These are phyloP conservation scores for Macroventuria anomochaeta DNA, from an alignment of 2,329 filamentous ascomycete genomes.

Conservation along the genomic window DNA sequence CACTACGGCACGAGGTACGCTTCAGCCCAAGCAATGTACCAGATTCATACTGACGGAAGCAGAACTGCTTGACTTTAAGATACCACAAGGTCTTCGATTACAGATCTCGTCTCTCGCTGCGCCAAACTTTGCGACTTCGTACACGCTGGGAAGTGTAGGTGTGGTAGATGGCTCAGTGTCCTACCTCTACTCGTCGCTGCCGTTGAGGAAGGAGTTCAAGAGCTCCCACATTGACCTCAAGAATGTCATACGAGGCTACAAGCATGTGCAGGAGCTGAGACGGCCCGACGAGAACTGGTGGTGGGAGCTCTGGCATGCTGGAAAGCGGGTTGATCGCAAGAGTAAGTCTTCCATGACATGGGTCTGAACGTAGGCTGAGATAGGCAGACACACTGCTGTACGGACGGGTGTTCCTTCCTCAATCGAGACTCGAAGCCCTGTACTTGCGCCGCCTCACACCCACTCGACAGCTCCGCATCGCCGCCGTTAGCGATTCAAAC, in stretches of 20 bases:
- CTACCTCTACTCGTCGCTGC: slow-evolving; percentile 90
- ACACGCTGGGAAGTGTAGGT: slow-evolving; percentile 86
- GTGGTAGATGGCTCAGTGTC: slow-evolving; percentile 96
- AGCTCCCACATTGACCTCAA: slow-evolving; percentile 79
- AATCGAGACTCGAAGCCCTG: slow-evolving; percentile 84
- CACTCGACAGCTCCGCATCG: slow-evolving; percentile 79
- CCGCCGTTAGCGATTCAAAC: slow-evolving; percentile 74
- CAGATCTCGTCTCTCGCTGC: slow-evolving; percentile 91
- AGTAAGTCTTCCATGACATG: slow-evolving; percentile 38
- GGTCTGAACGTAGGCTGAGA: slow-evolving; percentile 25
- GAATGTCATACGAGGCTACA: slow-evolving; percentile 81
- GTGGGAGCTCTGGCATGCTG: slow-evolving; percentile 62
- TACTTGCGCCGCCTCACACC: slow-evolving; percentile 80
- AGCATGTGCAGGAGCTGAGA: slow-evolving; percentile 73
- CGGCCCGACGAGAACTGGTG: slow-evolving; percentile 58
- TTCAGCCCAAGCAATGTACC: slow-evolving; percentile 7
- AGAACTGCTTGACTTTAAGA: slow-evolving; percentile 88
- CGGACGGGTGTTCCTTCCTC: slow-evolving; percentile 80
- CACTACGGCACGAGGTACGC: slow-evolving; percentile 76
- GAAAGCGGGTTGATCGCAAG: slow-evolving; percentile 58
- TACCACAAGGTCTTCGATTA: slow-evolving; percentile 81
- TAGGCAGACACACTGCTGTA: slow-evolving; percentile 69
- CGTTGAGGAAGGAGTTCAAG: slow-evolving; percentile 70
- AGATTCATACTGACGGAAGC: slow-evolving; percentile 20
- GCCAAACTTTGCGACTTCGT: slow-evolving; percentile 91